A percentile compares a stretch with the other conserved stretches of the same genome.
Evolutionary conservation across 371 early-diverging fungal genomes (phyloP).

Genomic region (Blastocladiella emersonii): DNA sequence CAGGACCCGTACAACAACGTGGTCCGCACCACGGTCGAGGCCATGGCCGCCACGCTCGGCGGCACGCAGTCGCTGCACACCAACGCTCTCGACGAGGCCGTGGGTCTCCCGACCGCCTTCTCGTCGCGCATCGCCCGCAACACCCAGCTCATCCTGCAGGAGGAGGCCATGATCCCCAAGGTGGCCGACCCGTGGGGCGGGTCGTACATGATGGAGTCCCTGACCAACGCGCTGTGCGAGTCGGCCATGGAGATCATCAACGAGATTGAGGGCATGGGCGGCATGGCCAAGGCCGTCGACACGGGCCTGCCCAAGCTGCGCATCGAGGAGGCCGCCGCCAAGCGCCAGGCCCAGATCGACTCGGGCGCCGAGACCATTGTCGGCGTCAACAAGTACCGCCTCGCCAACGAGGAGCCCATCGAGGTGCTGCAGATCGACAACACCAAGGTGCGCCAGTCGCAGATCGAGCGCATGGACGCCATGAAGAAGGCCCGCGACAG

Average conservation of each 20-base stretch:
- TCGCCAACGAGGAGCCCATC: conserved; percentile 46
- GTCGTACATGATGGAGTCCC: conserved; percentile 78
- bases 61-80: conserved; percentile 80
- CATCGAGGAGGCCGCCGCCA: conserved; percentile 72
- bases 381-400: conserved; percentile 71
- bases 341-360: conserved; percentile 71
- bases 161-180: conserved; percentile 68
- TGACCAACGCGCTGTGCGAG: conserved; percentile 61
- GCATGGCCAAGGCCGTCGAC: conserved; percentile 79
- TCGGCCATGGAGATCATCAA: conserved; percentile 47
- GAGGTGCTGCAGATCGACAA: conserved; percentile 72
- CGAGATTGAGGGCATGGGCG: conserved; percentile 68
- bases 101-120: conserved; percentile 65
- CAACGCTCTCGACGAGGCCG: conserved; percentile 70
- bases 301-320: conserved; percentile 72
- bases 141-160: conserved; percentile 73
- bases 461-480: conserved; percentile 41
- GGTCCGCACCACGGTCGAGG: conserved; percentile 71
- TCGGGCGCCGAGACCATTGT: conserved; percentile 65
- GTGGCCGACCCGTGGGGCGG: conserved; percentile 79
- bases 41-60: conserved; percentile 75
- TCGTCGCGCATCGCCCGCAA: conserved; percentile 72
- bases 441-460: conserved; percentile 44
- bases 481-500: conserved; percentile 36
- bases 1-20: conserved; percentile 76